These are phyloP conservation scores for Glycine tomentella DNA, from an alignment of 306 rosid genomes.

Conservation along the genomic window DNA sequence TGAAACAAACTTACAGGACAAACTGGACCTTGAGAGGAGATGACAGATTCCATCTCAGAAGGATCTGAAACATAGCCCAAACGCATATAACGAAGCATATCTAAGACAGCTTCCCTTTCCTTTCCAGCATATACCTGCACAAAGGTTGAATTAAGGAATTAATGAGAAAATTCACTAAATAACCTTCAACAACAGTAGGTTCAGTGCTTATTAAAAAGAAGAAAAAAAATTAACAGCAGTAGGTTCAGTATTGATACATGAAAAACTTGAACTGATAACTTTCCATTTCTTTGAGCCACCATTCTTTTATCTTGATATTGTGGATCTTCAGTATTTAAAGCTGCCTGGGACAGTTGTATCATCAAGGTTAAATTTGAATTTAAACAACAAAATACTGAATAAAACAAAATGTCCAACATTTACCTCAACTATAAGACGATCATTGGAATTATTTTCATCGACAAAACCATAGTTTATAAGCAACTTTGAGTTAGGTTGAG, in stretches of 20 bases:
- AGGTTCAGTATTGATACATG: slow-evolving; percentile 59
- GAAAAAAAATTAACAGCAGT: background rate
- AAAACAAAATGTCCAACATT: slow-evolving; percentile 32
- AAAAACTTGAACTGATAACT: slow-evolving; percentile 79
- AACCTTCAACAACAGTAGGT: slow-evolving; percentile 36
- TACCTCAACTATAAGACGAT: slow-evolving; percentile 85
- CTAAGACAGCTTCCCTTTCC: slow-evolving; percentile 82
- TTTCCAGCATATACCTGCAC: slow-evolving; percentile 76
- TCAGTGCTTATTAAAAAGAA: background rate
- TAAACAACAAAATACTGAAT: slow-evolving; percentile 38
- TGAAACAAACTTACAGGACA: slow-evolving; percentile 77
- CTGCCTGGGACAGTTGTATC: slow-evolving; percentile 67
- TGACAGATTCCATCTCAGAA: slow-evolving; percentile 91
- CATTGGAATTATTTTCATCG: slow-evolving; percentile 81
- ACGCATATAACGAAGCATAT: slow-evolving; percentile 92
- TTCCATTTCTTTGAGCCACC: slow-evolving; percentile 95
- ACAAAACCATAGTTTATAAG: slow-evolving; percentile 94
- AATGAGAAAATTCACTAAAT: slow-evolving; percentile 25
- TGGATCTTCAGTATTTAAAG: slow-evolving; percentile 94
- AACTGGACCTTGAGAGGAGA: slow-evolving; percentile 97
- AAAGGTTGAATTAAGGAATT: slow-evolving; percentile 39
- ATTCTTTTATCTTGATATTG: slow-evolving; percentile 96
- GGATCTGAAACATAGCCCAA: slow-evolving; percentile 97
- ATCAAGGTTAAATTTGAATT: slow-evolving; percentile 39
- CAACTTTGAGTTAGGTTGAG: slow-evolving; percentile 92